Evolutionary conservation across 805 yeast species (phyloP), one percentile per base, ranked within the genome.

Genomic region (Pichia cephalocereana): DNA sequence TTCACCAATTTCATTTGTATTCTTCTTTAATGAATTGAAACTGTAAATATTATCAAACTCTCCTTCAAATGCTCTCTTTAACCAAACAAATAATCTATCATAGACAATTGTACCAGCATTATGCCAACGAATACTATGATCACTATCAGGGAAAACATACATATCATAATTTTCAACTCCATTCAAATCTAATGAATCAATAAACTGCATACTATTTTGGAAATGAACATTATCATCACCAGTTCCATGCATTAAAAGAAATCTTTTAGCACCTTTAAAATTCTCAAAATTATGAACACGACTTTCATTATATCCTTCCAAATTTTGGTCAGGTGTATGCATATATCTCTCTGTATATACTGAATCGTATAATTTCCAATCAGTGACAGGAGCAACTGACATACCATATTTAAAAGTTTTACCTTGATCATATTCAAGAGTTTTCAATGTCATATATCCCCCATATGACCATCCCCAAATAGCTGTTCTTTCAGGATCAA

Each of bases 401-500:
- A 89, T 80, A 10, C 98, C 98, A 63, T 81, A 93, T 49, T 78
- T 78, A 73, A 93, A 90, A 15, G 80, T 77, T 37, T 77, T 68
- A 17, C 88, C 87, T 2, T 71, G 73, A 65, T 93, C 98, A 23
- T 73, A 72, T 65, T 93, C 98, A 43, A 93, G 69, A 0, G 95
- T 84, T 66, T 90, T 93, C 57, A 93, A 74, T 0, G 99, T 89
- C 74, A 88, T 76, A 62, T 79, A 93, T 0, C 98, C 99, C 43
- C 99, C 99, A 62, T 91, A 93, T 23, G 96, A 86, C 99, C 99
- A 93, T 9, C 99, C 99, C 91, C 97, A 93, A 47, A 91, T 78
- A 0, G 96, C 95, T 12, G 87, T 80, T 51, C 78, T 75, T 4
- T 74, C 68, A 26, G 70, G 64, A 61, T 90, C 86, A 40, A 93